Percentiles rank a stretch among this genome's conserved stretches.
Conservation (phyloP, 1,139 yeast species). For the Candida pseudoviswanathii region DNA sequence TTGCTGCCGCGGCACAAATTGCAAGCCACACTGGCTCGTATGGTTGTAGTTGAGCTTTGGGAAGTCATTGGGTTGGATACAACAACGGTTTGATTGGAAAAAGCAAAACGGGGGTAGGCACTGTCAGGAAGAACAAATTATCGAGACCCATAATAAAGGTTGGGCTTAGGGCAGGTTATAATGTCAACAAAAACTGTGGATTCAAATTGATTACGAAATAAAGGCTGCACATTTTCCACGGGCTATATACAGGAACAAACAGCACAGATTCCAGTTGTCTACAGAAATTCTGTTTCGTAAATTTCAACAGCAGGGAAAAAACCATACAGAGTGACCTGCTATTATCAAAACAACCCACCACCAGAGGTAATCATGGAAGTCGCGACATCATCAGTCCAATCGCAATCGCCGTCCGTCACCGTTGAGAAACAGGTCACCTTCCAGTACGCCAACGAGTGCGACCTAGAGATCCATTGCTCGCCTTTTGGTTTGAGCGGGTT, state of each 20-base stretch:
- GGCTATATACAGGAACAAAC: neutral
- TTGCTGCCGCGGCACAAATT: slow-evolving; percentile 25
- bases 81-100: neutral
- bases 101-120: neutral
- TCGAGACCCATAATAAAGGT: too few relatives aligned
- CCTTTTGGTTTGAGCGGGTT: slow-evolving; percentile 62
- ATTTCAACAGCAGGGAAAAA: neutral
- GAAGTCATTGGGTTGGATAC: neutral
- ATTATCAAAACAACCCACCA: neutral
- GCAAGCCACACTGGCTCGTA: slow-evolving; percentile 27
- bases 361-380: slow-evolving; percentile 3
- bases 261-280: too few relatives aligned
- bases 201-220: slow-evolving; percentile 4
- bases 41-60: neutral
- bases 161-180: too few relatives aligned
- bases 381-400: slow-evolving; percentile 1
- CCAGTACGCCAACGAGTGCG: slow-evolving; percentile 54
- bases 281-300: neutral
- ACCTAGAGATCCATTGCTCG: slow-evolving; percentile 57
- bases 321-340: neutral
- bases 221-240: neutral
- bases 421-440: slow-evolving; percentile 31
- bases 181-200: slow-evolving; percentile 4
- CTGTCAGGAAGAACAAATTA: too few relatives aligned
- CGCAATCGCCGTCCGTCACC: neutral